Base-by-base conservation (phyloP, 192 early-diverging fungal genomes). In the Backusella liffmaniae region DNA sequence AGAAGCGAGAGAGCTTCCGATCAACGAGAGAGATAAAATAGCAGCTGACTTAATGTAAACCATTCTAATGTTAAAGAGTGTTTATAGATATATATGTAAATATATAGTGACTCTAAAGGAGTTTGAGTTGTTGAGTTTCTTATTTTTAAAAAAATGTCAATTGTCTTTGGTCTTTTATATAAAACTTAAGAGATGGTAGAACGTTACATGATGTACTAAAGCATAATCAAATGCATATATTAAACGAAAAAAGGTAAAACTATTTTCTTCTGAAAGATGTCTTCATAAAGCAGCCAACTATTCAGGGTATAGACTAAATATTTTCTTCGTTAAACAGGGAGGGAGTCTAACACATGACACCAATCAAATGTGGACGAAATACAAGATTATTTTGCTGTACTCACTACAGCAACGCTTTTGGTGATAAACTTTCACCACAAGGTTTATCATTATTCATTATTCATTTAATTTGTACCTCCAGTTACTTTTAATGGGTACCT, bases 1-100 rank as follows among this genome's bases (percentile, higher is more conserved):
- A 30, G n/a, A 41, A 49, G 70, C 70, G 3, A 30, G 7, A 26
- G 23, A 15, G 4, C 41, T 62, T 12, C 56, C 26, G 26, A 62
- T 62, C 26, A 62, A 62, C 26, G 56, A 62, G 56, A 62, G 56
- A 26, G 56, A 62, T 26, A 62, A 62, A 62, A 62, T 62, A 62
- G n/a, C 26, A 62, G 56, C 56, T 62, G 56, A 62, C 56, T 62
- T 62, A 26, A 62, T 62, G 56, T 62, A 62, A 29, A 62, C 56
- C 56, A 62, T 62, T 23, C 56, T 62, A 62, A 7, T 62, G 13
- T 62, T 62, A 62, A 62, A 62, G 56, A 62, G 56, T 62, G 56
- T 29, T 62, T 62, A 29, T 12, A 15, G 9, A 62, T 26, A 62
- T 62, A 62, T 62, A 62, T 29, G 26, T 29, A 26, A 13, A 29